Evolutionary conservation across 495 filamentous ascomycete species (phyloP).

Genomic region (Apodospora peruviana): DNA sequence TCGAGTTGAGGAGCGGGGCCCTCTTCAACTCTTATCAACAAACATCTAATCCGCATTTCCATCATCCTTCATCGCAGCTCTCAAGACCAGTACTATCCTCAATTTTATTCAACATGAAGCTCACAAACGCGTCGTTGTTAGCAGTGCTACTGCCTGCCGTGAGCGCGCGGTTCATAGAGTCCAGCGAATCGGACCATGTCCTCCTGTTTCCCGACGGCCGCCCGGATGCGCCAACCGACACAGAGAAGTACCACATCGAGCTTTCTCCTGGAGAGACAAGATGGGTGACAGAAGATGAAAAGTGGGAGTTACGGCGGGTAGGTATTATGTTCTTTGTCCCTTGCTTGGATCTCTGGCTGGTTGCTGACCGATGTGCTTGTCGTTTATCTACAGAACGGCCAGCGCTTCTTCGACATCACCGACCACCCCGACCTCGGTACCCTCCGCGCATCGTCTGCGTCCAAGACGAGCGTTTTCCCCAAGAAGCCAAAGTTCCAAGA

Average conservation of each 20-base stretch:
- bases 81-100: not conserved
- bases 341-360: not conserved
- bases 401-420: slow-evolving; percentile 95
- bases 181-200: slow-evolving; percentile 36
- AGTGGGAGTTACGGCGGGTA: slow-evolving; percentile 85
- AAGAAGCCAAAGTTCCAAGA: slow-evolving; percentile 58
- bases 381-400: slow-evolving; percentile 54
- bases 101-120: slow-evolving; percentile 22
- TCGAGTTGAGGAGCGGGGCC: not conserved
- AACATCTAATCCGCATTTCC: not conserved
- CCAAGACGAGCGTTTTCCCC: slow-evolving; percentile 55
- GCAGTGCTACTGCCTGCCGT: slow-evolving; percentile 44
- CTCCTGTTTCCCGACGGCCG: slow-evolving; percentile 29
- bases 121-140: slow-evolving; percentile 41
- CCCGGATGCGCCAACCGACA: slow-evolving; percentile 23
- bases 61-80: not conserved
- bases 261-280: slow-evolving; percentile 73
- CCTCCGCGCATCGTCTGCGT: slow-evolving; percentile 31
- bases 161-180: slow-evolving; percentile 47
- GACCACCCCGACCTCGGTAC: slow-evolving; percentile 55
- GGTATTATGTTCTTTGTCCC: slow-evolving; percentile 16
- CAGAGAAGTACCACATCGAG: slow-evolving; percentile 72
- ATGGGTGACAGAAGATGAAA: slow-evolving; percentile 92
- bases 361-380: not conserved
- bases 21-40: not conserved